Base-by-base conservation (phyloP, 108 stramenopile genomes). In the Poteriospumella lacustris region DNA sequence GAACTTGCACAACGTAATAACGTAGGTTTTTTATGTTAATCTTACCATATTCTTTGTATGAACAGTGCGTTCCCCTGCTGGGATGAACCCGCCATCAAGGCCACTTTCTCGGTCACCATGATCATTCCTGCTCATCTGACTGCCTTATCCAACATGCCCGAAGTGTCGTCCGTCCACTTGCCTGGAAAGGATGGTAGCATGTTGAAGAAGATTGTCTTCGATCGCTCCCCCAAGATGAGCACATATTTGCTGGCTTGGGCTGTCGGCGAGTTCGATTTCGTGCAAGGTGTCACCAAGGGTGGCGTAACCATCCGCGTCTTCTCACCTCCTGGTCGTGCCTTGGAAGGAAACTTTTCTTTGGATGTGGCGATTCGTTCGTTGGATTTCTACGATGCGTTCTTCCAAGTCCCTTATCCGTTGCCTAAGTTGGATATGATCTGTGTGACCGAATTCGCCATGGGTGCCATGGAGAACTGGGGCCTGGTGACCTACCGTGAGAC, bases 401-500 rank as follows among this genome's bases (percentile, higher is more conserved):
- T 87, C 59, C 77, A 84, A 39, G 72, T 85, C 31, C 78, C 86
- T n/a, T 97, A 96, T 81, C 97, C 95, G 0, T 78, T 97, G 67
- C 94, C 94, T 15, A 95, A 97, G 85, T 82, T 93, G 84, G 95
- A 97, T 76, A 94, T 98, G 88, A 90, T 94, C 9, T 19, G 19
- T 39, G 90, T 95, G 85, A 94, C 95, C 19, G 95, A 95, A 75
- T 93, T 91, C 80, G 96, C 95, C 5, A 86, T 86, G 59, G 94
- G 94, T 5, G 97, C 97, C 2, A 97, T 97, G 97, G 97, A 96
- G 85, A 94, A 93, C 81, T 94, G 94, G 94, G 93, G 93, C 43
- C 77, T 87, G 36, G 88, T 91, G 41, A 91, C 89, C 0, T 89
- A 89, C 82, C 69, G 89, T 43, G 87, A 85, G 81, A 85, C 93